Evolutionary conservation across 164 flowering plant genomes (phyloP).

Genomic region (Umbellularia californica): DNA sequence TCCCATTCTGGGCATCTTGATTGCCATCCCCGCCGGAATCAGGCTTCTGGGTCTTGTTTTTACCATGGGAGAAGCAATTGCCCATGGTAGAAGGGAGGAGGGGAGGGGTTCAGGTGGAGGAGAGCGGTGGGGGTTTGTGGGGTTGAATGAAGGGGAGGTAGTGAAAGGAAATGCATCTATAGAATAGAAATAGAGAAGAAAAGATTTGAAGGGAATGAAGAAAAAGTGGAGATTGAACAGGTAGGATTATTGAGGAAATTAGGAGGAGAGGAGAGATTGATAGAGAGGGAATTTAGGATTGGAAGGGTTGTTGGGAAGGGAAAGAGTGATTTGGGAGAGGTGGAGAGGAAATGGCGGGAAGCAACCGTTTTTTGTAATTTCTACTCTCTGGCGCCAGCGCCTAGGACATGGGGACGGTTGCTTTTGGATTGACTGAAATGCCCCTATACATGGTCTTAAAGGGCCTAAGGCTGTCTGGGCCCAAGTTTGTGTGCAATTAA

Average conservation of each 20-base stretch:
- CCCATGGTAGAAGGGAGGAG: conserved; percentile 41
- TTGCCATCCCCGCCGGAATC: background rate
- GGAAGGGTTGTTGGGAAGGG: background rate
- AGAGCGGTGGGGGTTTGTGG: conserved; percentile 13
- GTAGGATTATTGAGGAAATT: conserved; percentile 19
- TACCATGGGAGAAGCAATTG: conserved; percentile 50
- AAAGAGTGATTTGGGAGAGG: background rate
- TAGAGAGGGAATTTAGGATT: conserved; percentile 16
- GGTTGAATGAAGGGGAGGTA: conserved; percentile 8
- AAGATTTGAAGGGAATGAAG: conserved; percentile 9
- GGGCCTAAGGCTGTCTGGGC: no score
- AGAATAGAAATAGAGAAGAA: background rate
- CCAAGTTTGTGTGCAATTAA: no score
- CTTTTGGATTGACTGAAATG: no score
- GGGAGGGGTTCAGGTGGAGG: background rate
- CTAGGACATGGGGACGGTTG: background rate
- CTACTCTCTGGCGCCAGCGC: background rate
- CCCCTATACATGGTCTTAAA: no score
- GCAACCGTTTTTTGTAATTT: background rate
- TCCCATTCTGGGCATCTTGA: background rate
- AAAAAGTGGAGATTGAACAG: conserved; percentile 16
- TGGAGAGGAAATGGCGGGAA: background rate
- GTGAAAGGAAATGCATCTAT: conserved; percentile 4
- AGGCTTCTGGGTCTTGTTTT: conserved; percentile 5
- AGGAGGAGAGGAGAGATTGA: conserved; percentile 15